phyloP scores from a whole-genome alignment of 1,284 basidiomycete species.

The Apiotrichum montevideense region DNA sequence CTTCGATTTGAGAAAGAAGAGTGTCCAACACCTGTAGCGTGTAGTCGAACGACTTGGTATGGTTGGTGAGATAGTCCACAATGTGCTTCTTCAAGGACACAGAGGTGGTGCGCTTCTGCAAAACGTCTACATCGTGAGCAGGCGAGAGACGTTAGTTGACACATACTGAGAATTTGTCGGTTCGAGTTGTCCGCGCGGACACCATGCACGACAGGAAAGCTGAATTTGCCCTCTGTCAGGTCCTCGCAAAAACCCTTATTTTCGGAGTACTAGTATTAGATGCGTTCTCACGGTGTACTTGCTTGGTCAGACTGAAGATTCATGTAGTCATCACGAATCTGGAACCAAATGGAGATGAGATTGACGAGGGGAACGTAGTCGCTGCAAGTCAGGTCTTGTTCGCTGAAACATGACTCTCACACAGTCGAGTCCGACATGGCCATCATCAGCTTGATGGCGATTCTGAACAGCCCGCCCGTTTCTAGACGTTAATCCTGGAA shows the following conservation, averaged over 20 bases:
- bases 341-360: constrained; percentile 88
- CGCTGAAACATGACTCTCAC: constrained; percentile 49
- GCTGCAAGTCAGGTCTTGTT: constrained; percentile 47
- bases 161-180: constrained; percentile 72
- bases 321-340: constrained; percentile 96
- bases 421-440: constrained; percentile 56
- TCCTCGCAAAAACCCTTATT: constrained; percentile 97
- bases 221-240: constrained; percentile 92
- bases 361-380: constrained; percentile 90
- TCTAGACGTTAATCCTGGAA: constrained; percentile 53
- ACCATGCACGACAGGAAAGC: constrained; percentile 86
- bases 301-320: constrained; percentile 84
- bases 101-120: constrained; percentile 77
- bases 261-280: constrained; percentile 62
- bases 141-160: neutral
- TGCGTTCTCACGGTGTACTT: constrained; percentile 1
- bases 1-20: constrained; percentile 45
- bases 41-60: constrained; percentile 70
- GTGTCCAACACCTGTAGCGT: constrained; percentile 51
- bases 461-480: constrained; percentile 87
- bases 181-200: constrained; percentile 69
- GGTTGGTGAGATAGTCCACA: constrained; percentile 66
- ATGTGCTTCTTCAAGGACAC: constrained; percentile 71
- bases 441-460: constrained; percentile 96
- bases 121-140: constrained; percentile 58